A percentile compares a stretch with the other conserved stretches of the same genome.
phyloP scores from a whole-genome alignment of 2,329 filamentous ascomycete genomes.

The Epichloe glyceriae region DNA sequence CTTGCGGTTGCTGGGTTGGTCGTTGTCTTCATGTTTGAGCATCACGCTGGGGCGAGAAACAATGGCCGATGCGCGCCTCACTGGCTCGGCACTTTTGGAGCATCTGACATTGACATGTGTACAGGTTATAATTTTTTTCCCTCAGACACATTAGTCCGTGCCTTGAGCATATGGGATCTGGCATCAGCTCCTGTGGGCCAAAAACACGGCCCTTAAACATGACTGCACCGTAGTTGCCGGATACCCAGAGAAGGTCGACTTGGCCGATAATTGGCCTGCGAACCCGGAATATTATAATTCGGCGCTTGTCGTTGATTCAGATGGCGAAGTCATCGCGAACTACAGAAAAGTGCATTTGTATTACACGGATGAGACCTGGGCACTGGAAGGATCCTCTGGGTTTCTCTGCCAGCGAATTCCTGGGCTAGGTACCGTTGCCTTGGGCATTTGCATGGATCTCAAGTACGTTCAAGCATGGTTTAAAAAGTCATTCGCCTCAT shows the following conservation, averaged over 20 bases:
- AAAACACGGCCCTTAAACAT: constrained; percentile 49
- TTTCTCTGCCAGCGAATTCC: constrained; percentile 35
- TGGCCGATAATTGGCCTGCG: constrained; percentile 34
- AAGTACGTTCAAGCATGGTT: constrained; percentile 31
- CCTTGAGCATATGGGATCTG: constrained; percentile 52
- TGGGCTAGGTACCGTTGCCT: constrained; percentile 36
- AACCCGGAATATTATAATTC: constrained; percentile 43
- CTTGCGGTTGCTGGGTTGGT: no score
- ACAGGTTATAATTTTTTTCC: constrained; percentile 63
- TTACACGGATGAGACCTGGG: constrained; percentile 49
- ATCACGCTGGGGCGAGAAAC: no score
- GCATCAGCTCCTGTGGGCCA: constrained; percentile 62
- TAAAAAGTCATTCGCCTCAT: background rate
- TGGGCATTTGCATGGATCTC: constrained; percentile 53
- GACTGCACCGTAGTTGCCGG: constrained; percentile 57
- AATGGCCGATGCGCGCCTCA: no score
- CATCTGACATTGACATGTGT: background rate
- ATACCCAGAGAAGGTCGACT: constrained; percentile 58
- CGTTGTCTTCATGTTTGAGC: no score
- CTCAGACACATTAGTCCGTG: constrained; percentile 53
- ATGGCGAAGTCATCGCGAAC: constrained; percentile 48
- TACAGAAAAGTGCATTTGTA: constrained; percentile 50
- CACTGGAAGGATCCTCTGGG: constrained; percentile 36
- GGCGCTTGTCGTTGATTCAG: constrained; percentile 37
- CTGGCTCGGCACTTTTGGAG: background rate